Evolutionary conservation across 2,329 filamentous ascomycete species (phyloP).

Genomic region (Talaromyces pinophilus): DNA sequence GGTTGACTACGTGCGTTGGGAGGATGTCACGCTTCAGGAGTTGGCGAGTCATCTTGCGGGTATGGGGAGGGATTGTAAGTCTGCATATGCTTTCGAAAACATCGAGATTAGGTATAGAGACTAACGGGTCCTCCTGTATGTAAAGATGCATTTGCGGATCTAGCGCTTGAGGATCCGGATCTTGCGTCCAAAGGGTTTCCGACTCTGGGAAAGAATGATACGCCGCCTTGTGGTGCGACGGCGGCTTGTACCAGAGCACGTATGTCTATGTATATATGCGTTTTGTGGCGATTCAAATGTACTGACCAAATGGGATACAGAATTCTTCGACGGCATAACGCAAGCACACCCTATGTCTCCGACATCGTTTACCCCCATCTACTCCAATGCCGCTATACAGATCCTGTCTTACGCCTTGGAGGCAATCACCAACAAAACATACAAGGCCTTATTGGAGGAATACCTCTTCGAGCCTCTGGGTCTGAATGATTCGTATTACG

Average conservation of each 20-base stretch:
- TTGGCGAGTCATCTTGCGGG: conserved; percentile 9
- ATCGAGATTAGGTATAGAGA: too few relatives aligned
- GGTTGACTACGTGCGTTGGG: conserved; percentile 3
- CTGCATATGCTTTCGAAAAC: not conserved
- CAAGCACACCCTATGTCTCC: not conserved
- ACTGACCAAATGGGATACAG: conserved; percentile 2
- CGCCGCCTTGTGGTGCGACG: not conserved
- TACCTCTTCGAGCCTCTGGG: conserved; percentile 4
- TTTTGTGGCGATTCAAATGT: not conserved
- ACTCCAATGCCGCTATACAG: not conserved
- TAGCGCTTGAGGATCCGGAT: not conserved
- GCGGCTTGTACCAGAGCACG: conserved; percentile 5
- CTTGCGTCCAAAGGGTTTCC: not conserved
- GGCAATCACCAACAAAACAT: conserved; percentile 12
- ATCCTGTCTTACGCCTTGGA: conserved; percentile 12
- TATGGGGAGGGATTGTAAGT: conserved; percentile 1
- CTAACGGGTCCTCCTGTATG: too few relatives aligned
- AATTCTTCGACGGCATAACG: not conserved
- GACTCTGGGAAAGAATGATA: not conserved
- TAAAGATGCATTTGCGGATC: conserved; percentile 8
- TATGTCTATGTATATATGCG: not conserved
- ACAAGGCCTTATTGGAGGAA: conserved; percentile 2
- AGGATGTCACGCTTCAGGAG: conserved; percentile 5
- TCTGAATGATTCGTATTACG: conserved; percentile 4
- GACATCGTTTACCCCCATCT: not conserved